A percentile compares a stretch with the other conserved stretches of the same genome.
phyloP scores from a whole-genome alignment of 352 stramenopile species.

The Phytophthora uliginosa region DNA sequence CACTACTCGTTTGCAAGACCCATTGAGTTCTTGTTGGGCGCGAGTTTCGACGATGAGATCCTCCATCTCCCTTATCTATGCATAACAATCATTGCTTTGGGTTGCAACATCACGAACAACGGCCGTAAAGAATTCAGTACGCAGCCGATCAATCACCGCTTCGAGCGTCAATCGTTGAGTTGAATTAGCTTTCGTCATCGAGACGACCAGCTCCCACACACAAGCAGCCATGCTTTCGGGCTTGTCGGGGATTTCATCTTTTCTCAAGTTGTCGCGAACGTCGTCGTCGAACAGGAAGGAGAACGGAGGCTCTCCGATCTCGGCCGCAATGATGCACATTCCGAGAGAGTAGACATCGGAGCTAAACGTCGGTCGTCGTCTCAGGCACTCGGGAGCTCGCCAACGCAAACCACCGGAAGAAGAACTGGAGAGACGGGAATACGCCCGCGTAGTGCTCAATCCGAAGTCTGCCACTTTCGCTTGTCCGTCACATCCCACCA shows the following conservation, averaged over 20 bases:
- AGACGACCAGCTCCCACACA: neutral
- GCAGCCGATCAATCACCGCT: neutral
- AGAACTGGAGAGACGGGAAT: neutral
- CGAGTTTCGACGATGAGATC: too few species aligned
- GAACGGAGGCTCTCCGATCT: conserved; percentile 26
- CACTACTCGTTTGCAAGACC: too few species aligned
- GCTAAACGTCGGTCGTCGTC: conserved; percentile 18
- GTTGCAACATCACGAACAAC: too few species aligned
- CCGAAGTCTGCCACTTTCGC: conserved; percentile 11
- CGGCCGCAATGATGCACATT: conserved; percentile 39
- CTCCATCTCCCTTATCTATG: too few species aligned
- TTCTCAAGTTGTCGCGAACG: conserved; percentile 12
- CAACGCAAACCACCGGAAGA: conserved; percentile 3
- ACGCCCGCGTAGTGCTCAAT: neutral
- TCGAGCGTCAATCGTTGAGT: neutral
- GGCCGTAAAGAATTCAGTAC: too few species aligned
- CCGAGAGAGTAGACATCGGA: conserved; percentile 41
- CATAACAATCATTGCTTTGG: too few species aligned
- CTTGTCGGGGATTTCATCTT: neutral
- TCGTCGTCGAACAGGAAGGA: conserved; percentile 2
- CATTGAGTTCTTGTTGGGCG: too few species aligned
- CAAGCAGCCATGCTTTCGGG: neutral
- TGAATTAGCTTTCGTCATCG: neutral
- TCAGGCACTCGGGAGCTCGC: conserved; percentile 40
- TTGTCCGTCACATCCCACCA: neutral